Evolutionary conservation across 352 stramenopile genomes (phyloP).

Genomic region (Pythium sukuiense): DNA sequence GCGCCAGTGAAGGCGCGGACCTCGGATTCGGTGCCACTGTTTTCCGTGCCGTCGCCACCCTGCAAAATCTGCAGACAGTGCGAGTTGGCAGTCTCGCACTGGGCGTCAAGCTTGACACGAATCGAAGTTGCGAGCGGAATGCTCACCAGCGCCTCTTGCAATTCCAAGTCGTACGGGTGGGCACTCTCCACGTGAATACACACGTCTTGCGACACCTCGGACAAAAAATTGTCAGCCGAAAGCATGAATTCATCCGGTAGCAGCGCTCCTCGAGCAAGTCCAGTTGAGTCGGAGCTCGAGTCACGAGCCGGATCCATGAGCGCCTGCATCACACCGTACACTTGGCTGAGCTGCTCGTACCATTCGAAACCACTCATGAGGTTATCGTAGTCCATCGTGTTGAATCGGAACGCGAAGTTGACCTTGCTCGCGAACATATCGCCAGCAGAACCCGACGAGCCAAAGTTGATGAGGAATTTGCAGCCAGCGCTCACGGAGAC

Average conservation of each 20-base stretch:
- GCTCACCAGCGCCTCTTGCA: slow-evolving; percentile 77
- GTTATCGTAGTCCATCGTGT: slow-evolving; percentile 83
- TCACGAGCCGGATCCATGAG: slow-evolving; percentile 60
- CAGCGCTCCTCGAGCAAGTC: slow-evolving; percentile 13
- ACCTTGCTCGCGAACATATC: slow-evolving; percentile 33
- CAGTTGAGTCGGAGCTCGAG: slow-evolving; percentile 2
- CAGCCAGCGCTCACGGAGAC: slow-evolving; percentile 76
- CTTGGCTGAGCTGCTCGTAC: slow-evolving; percentile 84
- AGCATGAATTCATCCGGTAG: slow-evolving; percentile 88
- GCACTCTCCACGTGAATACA: slow-evolving; percentile 77
- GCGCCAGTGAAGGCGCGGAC: slow-evolving; percentile 80
- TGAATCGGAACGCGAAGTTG: slow-evolving; percentile 81
- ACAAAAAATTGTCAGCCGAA: slow-evolving; percentile 87
- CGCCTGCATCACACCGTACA: slow-evolving; percentile 84
- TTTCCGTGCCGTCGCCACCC: slow-evolving; percentile 50
- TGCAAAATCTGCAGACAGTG: slow-evolving; percentile 88
- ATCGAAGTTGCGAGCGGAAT: slow-evolving; percentile 85
- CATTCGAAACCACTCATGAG: slow-evolving; percentile 86
- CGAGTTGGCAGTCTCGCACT: slow-evolving; percentile 82
- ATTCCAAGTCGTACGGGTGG: slow-evolving; percentile 81
- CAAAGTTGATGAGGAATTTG: slow-evolving; percentile 79
- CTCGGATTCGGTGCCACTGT: slow-evolving; percentile 62
- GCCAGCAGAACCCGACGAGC: slow-evolving; percentile 31
- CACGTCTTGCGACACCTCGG: slow-evolving; percentile 80
- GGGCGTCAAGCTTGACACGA: slow-evolving; percentile 70